Evolutionary conservation across 169 alveolate species (phyloP).

Genomic region (Eimeria brunetti): DNA sequence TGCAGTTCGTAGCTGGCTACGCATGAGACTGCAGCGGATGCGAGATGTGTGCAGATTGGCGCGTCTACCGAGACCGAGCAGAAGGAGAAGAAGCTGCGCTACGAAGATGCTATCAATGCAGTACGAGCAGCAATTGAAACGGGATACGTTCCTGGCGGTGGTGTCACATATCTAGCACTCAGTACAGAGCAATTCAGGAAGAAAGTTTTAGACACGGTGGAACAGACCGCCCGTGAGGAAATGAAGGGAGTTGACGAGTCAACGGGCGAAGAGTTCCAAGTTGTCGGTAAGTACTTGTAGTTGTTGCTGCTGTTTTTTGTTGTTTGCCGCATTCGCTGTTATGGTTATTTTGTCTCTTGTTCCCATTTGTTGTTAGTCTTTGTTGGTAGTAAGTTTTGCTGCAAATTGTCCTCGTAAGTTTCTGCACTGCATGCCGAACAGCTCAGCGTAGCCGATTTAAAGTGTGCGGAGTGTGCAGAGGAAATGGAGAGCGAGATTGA

Average conservation of each 20-base stretch:
- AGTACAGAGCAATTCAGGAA: slow-evolving; percentile 85
- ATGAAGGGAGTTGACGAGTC: slow-evolving; percentile 74
- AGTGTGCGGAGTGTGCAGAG: slow-evolving; percentile 75
- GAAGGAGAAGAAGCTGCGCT: slow-evolving; percentile 89
- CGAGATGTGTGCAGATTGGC: slow-evolving; percentile 83
- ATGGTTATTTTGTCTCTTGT: not conserved
- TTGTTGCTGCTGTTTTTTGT: not conserved
- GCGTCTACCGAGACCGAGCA: slow-evolving; percentile 94
- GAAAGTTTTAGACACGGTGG: slow-evolving; percentile 86
- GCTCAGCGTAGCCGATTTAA: slow-evolving; percentile 11
- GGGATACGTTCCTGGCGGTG: slow-evolving; percentile 95
- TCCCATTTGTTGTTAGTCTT: not conserved
- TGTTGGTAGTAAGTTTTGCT: not conserved
- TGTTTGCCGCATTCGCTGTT: not conserved
- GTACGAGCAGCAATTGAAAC: slow-evolving; percentile 93
- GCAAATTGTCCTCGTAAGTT: not conserved
- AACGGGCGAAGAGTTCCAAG: slow-evolving; percentile 58
- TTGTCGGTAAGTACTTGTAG: slow-evolving; percentile 56
- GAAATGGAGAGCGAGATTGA: slow-evolving; percentile 92
- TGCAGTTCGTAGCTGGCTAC: not conserved
- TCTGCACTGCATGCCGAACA: not conserved
- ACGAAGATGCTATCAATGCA: slow-evolving; percentile 93
- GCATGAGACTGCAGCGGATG: not conserved
- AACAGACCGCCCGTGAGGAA: slow-evolving; percentile 85
- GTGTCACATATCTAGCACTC: slow-evolving; percentile 91